Percentiles rank a stretch among this genome's conserved stretches.
These are phyloP conservation scores for Fomitopsis palustris DNA, from an alignment of 1,284 basidiomycete species.

Conservation along the genomic window DNA sequence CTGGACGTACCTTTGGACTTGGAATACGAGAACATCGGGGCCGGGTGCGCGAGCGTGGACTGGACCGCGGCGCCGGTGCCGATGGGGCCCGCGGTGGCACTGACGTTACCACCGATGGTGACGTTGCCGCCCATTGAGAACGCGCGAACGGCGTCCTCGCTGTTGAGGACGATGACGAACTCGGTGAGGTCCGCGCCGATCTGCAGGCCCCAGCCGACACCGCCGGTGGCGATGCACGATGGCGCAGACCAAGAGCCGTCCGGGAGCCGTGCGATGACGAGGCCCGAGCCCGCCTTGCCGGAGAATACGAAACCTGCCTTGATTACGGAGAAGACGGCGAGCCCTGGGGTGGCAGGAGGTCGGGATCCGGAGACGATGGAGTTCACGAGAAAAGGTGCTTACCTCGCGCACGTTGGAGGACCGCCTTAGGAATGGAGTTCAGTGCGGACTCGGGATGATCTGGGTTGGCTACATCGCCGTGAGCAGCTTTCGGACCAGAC, in stretches of 20 bases:
- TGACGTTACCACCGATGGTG: constrained; percentile 89
- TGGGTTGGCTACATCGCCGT: constrained; percentile 70
- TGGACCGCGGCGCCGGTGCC: constrained; percentile 94
- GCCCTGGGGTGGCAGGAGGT: constrained; percentile 45
- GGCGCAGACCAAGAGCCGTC: constrained; percentile 98
- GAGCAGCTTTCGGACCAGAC: background rate
- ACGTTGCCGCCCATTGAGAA: constrained; percentile 96
- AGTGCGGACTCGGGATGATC: constrained; percentile 86
- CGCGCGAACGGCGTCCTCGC: constrained; percentile 91
- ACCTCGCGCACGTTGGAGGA: constrained; percentile 88
- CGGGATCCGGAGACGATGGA: background rate
- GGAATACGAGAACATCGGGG: constrained; percentile 97
- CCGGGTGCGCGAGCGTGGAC: constrained; percentile 84
- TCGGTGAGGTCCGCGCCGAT: constrained; percentile 89
- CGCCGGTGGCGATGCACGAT: constrained; percentile 96
- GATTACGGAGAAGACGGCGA: constrained; percentile 94
- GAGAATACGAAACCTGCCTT: constrained; percentile 96
- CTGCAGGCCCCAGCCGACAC: constrained; percentile 94
- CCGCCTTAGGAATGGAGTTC: constrained; percentile 93
- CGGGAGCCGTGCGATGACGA: constrained; percentile 91
- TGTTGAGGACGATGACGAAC: constrained; percentile 94
- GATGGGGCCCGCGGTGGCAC: constrained; percentile 87
- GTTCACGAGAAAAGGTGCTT: constrained; percentile 17
- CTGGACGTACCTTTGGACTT: constrained; percentile 79
- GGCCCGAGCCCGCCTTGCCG: constrained; percentile 91